A percentile compares a stretch with the other conserved stretches of the same genome.
Evolutionary conservation across 169 alveolate species (phyloP).

Genomic region (Eimeria necatrix): DNA sequence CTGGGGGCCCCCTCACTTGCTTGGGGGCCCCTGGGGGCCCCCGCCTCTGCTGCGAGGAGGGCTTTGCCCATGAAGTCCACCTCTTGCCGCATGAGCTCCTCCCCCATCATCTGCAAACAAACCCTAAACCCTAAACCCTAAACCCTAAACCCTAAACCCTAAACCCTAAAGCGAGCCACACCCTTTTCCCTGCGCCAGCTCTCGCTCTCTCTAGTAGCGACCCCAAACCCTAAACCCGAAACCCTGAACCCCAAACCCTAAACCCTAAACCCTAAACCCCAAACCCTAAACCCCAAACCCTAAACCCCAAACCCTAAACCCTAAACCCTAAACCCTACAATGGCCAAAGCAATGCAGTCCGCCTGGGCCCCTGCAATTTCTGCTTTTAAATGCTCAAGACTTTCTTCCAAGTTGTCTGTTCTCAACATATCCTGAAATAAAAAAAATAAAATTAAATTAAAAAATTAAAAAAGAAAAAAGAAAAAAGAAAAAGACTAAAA

Average conservation of each 20-base stretch:
- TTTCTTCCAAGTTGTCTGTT: slow-evolving; percentile 22
- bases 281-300: background rate
- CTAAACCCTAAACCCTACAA: slow-evolving; percentile 52
- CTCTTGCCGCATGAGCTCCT: slow-evolving; percentile 25
- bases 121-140: slow-evolving; percentile 28
- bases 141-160: background rate
- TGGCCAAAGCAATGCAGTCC: slow-evolving; percentile 30
- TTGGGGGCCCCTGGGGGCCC: background rate
- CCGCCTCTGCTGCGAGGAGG: slow-evolving; percentile 49
- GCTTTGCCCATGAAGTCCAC: slow-evolving; percentile 34
- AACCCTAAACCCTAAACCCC: slow-evolving; percentile 34
- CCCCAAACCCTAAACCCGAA: slow-evolving; percentile 22
- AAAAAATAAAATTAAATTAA: no score
- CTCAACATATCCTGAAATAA: slow-evolving; percentile 74
- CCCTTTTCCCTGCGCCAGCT: background rate
- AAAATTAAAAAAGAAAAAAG: no score
- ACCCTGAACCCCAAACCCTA: background rate
- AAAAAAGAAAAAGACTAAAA: no score
- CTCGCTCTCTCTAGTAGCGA: background rate
- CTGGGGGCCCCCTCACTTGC: background rate
- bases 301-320: slow-evolving; percentile 32
- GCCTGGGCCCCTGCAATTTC: slow-evolving; percentile 46
- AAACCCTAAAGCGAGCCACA: background rate
- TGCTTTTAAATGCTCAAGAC: slow-evolving; percentile 22
- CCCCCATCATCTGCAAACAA: slow-evolving; percentile 65